phyloP scores from a whole-genome alignment of 2,329 filamentous ascomycete genomes.

The Colletotrichum tanaceti region DNA sequence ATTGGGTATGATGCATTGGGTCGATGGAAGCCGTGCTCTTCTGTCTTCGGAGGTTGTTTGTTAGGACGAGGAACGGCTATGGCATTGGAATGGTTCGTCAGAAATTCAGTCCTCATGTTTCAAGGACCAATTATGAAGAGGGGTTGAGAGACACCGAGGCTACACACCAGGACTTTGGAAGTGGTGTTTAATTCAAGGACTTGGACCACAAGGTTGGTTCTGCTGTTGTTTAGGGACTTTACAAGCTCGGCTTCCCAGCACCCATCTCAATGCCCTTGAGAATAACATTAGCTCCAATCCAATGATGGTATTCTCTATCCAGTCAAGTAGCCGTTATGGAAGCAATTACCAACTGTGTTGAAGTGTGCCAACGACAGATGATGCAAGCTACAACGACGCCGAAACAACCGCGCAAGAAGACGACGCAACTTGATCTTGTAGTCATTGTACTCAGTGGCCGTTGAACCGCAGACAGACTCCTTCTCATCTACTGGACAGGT shows the following conservation, averaged over 20 bases:
- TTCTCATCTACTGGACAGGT: too few species aligned
- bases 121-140: background rate
- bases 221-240: background rate
- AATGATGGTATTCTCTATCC: background rate
- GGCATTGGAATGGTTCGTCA: background rate
- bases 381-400: background rate
- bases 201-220: background rate
- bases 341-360: background rate
- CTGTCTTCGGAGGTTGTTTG: background rate
- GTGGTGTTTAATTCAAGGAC: too few species aligned
- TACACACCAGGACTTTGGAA: background rate
- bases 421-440: too few species aligned
- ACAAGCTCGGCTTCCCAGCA: background rate
- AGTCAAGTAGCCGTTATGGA: background rate
- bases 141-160: background rate
- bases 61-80: background rate
- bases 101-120: background rate
- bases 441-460: too few species aligned
- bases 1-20: background rate
- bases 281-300: background rate
- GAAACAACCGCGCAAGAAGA: too few species aligned
- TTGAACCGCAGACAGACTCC: too few species aligned
- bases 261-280: background rate
- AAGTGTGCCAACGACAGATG: background rate
- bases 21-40: background rate